These are phyloP conservation scores for Piromyces finnis DNA, from an alignment of 192 early-diverging fungal species.

Conservation along the genomic window DNA sequence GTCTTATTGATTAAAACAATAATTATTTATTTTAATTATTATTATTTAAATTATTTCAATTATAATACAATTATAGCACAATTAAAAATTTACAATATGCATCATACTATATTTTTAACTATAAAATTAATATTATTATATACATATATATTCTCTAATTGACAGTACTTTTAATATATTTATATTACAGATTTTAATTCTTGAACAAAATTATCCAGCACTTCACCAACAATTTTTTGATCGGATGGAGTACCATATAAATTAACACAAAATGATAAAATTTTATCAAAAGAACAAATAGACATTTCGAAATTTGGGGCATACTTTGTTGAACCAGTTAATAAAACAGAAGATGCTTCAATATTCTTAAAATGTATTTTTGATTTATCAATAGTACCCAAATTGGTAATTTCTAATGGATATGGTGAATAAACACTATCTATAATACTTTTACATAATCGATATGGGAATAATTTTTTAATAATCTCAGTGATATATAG, in stretches of 20 bases:
- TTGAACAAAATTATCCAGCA: neutral
- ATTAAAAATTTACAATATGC: too few species aligned
- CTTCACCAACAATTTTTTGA: neutral
- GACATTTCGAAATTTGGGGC: neutral
- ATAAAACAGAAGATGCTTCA: neutral
- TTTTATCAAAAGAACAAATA: neutral
- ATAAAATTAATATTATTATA: too few species aligned
- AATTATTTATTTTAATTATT: too few species aligned
- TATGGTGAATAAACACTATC: neutral
- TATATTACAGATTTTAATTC: neutral
- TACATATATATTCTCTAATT: too few species aligned
- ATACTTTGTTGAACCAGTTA: neutral
- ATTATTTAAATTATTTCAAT: too few species aligned
- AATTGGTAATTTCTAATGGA: neutral
- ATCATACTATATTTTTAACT: too few species aligned
- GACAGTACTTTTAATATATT: too few species aligned
- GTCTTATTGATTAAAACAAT: too few species aligned
- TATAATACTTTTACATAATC: neutral
- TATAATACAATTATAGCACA: too few species aligned
- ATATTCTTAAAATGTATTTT: neutral
- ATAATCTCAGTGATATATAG: neutral
- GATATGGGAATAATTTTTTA: neutral
- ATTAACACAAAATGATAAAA: neutral
- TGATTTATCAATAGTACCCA: neutral
- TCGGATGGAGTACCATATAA: neutral